A percentile compares a stretch with the other conserved stretches of the same genome.
Conservation (phyloP, 805 yeast genomes). For the Ogataea haglerorum region DNA sequence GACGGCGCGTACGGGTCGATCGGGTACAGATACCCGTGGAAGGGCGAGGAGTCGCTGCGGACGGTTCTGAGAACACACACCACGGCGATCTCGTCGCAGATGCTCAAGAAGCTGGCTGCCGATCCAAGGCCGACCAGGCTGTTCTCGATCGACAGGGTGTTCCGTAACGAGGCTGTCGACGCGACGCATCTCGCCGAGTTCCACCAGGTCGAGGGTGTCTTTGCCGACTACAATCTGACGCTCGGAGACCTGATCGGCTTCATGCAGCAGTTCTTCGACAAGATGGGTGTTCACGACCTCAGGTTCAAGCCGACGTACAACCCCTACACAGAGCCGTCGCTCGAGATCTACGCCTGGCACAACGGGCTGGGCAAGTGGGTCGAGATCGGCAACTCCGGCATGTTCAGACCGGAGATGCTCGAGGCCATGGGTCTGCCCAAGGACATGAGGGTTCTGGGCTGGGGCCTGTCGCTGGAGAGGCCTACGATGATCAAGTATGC, state of each 20-base stretch:
- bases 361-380: slow-evolving; percentile 95
- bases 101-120: slow-evolving; percentile 82
- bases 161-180: slow-evolving; percentile 99
- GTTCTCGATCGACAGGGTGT: slow-evolving; percentile 95
- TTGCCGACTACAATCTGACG: slow-evolving; percentile 93
- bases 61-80: slow-evolving; percentile 97
- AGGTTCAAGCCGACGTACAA: slow-evolving; percentile 98
- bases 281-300: slow-evolving; percentile 94
- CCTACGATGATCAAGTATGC: slow-evolving; percentile 99
- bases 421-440: slow-evolving; percentile 97
- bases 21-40: slow-evolving; percentile 99
- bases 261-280: slow-evolving; percentile 94
- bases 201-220: slow-evolving; percentile 98
- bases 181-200: slow-evolving; percentile 99
- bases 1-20: slow-evolving; percentile 89
- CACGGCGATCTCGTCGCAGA: slow-evolving; percentile 86
- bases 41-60: slow-evolving; percentile 80
- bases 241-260: slow-evolving; percentile 95
- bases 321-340: slow-evolving; percentile 98
- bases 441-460: slow-evolving; percentile 90
- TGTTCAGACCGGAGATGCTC: slow-evolving; percentile 99
- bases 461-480: slow-evolving; percentile 96
- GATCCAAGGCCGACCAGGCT: slow-evolving; percentile 88
- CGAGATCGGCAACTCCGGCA: slow-evolving; percentile 98
- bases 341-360: slow-evolving; percentile 97